Base-by-base conservation (phyloP, 345 rosid species). In the Anastatica hierochuntica region DNA sequence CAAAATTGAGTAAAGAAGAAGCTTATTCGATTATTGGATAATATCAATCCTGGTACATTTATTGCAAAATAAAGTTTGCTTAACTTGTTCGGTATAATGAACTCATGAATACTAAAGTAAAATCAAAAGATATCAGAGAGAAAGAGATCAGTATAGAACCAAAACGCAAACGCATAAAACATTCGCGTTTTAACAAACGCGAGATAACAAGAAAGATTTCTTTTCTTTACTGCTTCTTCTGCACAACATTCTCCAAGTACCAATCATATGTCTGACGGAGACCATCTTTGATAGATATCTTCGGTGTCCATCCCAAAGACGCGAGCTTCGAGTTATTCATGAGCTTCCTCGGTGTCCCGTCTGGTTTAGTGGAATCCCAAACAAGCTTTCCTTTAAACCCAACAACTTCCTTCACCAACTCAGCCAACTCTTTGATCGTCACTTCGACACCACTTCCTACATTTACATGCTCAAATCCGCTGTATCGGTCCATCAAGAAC, bases 381-480 rank as follows among this genome's bases (percentile, higher is more conserved):
- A 77, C 82, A 30, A 92, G 90, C 62, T 78, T 74, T 0, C 98
- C 98, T 53, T 78, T 40, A 30, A 82, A 92, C 20, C 88, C 94
- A 43, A 92, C 98, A 3, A 83, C 95, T 45, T 92, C 94, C 66
- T 83, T 88, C 64, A 88, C 89, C 67, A 82, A 53, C 76, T 88
- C 98, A 9, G 97, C 97, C 74, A 92, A 68, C 48, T 81, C 94
- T 76, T 82, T 92, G 48, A 92, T 88, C 1, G 81, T 79, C 17
- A 92, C 95, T 77, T 92, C 97, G 50, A 74, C 81, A 48, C 95
- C 95, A 21, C 97, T 92, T 34, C 97, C 98, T 2, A 92, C 83
- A 67, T 92, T 92, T 38, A 83, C 74, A 71, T 88, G 98, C 56
- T 84, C 85, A 19, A 79, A 54, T 13, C 88, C 98, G 24, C 83